phyloP scores from a whole-genome alignment of 257 asterid species.

The Ligustrum vulgare region DNA sequence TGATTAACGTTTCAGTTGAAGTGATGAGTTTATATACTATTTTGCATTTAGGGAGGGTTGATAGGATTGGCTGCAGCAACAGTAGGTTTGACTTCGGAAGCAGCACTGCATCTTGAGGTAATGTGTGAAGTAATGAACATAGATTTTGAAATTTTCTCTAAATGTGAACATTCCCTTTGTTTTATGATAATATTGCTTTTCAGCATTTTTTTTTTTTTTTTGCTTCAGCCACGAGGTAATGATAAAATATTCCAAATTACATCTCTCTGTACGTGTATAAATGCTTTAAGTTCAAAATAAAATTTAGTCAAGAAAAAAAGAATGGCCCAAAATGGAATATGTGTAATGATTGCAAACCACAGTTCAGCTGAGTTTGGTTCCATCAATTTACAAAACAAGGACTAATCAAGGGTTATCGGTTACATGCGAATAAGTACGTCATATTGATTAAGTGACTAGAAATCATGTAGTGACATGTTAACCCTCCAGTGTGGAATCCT shows the following conservation, averaged over 20 bases:
- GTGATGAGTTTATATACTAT: background rate
- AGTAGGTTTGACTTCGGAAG: slow-evolving; percentile 87
- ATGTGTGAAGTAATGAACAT: background rate
- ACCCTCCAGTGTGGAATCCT: too few relatives aligned
- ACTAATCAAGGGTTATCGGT: background rate
- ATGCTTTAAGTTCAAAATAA: too few relatives aligned
- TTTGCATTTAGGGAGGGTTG: slow-evolving; percentile 77
- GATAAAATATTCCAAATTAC: too few relatives aligned
- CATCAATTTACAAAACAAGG: background rate
- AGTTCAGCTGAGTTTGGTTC: slow-evolving; percentile 15
- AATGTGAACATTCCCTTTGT: too few relatives aligned
- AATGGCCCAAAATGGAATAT: background rate
- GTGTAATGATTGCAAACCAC: background rate
- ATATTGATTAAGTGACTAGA: background rate
- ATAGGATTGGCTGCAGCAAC: slow-evolving; percentile 98
- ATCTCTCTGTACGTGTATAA: too few relatives aligned
- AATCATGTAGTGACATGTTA: too few relatives aligned
- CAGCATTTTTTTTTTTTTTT: too few relatives aligned
- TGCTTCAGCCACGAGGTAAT: too few relatives aligned
- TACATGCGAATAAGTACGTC: background rate
- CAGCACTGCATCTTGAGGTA: slow-evolving; percentile 95
- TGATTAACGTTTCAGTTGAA: slow-evolving; percentile 9
- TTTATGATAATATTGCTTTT: too few relatives aligned
- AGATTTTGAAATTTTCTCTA: too few relatives aligned
- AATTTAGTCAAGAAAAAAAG: too few relatives aligned